Percentiles rank a stretch among this genome's conserved stretches.
phyloP scores from a whole-genome alignment of 2,329 filamentous ascomycete genomes.

The Alternaria brassicae region DNA sequence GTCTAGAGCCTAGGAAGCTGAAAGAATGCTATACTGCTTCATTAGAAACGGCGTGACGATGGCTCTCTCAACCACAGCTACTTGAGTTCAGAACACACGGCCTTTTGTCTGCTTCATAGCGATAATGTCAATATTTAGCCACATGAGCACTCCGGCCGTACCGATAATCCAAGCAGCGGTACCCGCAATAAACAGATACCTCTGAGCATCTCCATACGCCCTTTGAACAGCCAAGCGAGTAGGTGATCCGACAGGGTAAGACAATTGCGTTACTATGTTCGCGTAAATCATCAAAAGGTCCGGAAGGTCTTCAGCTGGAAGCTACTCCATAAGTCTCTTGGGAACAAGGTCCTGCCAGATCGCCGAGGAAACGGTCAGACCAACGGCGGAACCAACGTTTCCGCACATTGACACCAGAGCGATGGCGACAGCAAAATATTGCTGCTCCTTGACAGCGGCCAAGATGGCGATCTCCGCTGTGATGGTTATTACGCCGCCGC shows the following conservation, averaged over 20 bases:
- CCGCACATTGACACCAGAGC: conserved; percentile 60
- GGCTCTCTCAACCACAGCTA: background rate
- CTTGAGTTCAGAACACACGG: conserved; percentile 52
- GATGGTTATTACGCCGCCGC: conserved; percentile 37
- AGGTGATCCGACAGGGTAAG: conserved; percentile 58
- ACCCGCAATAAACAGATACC: conserved; percentile 40
- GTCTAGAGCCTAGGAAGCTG: background rate
- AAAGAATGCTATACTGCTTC: background rate
- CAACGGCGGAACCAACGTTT: conserved; percentile 58
- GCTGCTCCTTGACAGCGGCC: conserved; percentile 31
- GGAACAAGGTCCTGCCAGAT: conserved; percentile 69
- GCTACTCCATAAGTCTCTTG: conserved; percentile 52
- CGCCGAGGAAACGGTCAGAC: conserved; percentile 63
- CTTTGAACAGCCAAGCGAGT: conserved; percentile 52
- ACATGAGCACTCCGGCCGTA: conserved; percentile 54
- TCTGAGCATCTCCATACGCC: conserved; percentile 44
- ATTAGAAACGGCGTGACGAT: background rate
- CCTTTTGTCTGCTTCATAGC: conserved; percentile 57
- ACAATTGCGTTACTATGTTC: conserved; percentile 60
- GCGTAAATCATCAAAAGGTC: conserved; percentile 56
- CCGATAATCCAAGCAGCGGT: conserved; percentile 30
- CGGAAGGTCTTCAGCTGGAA: conserved; percentile 55
- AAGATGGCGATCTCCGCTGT: conserved; percentile 35
- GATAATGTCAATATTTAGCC: conserved; percentile 57
- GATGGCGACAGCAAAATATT: conserved; percentile 27